These are phyloP conservation scores for Penicillium coffeae DNA, from an alignment of 495 filamentous ascomycete genomes.

Conservation along the genomic window DNA sequence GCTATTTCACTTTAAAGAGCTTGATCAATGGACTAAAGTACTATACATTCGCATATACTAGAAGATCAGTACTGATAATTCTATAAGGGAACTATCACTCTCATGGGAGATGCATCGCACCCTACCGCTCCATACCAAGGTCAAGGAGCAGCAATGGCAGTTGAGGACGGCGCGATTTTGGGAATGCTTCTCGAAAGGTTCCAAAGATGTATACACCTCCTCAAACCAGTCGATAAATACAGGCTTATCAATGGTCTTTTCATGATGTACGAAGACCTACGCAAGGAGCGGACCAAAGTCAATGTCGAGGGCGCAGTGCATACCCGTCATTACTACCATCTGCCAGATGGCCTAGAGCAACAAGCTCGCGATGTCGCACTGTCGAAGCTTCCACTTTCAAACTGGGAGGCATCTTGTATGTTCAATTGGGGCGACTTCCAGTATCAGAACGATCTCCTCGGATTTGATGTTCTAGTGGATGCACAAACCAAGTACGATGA, in stretches of 20 bases:
- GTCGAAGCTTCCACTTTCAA: constrained; percentile 11
- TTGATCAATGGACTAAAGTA: background rate
- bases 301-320: constrained; percentile 43
- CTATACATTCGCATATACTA: background rate
- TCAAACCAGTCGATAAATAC: constrained; percentile 1
- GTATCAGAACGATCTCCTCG: constrained; percentile 9
- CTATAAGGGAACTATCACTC: constrained; percentile 39
- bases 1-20: background rate
- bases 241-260: constrained; percentile 37
- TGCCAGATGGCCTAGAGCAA: constrained; percentile 48
- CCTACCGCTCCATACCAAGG: constrained; percentile 57
- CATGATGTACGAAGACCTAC: constrained; percentile 50
- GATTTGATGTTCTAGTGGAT: constrained; percentile 8
- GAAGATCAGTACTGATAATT: background rate
- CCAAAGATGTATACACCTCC: background rate
- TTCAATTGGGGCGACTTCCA: constrained; percentile 11
- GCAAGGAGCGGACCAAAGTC: constrained; percentile 52
- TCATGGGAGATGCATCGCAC: constrained; percentile 57
- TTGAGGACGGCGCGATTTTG: constrained; percentile 44
- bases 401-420: constrained; percentile 9
- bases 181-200: constrained; percentile 31
- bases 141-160: constrained; percentile 37
- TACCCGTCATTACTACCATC: constrained; percentile 51
- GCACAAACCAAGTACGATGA: constrained; percentile 3
- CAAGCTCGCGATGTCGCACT: constrained; percentile 33